phyloP scores from a whole-genome alignment of 2,329 filamentous ascomycete genomes.

The Pyrenophora graminea region DNA sequence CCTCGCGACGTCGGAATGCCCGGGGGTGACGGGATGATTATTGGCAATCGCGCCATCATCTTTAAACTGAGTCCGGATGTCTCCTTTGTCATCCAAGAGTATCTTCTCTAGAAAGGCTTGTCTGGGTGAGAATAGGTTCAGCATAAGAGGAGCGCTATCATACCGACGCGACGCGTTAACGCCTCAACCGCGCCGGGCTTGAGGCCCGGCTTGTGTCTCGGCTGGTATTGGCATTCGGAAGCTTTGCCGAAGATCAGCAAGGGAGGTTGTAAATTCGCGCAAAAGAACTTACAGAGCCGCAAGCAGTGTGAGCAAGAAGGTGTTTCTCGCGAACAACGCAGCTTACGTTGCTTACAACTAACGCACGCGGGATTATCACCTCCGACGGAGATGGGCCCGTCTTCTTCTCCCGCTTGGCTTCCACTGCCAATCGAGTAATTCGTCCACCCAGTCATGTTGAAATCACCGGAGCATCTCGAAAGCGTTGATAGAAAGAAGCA shows the following conservation, averaged over 20 bases:
- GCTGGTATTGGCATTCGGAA: slow-evolving; percentile 36
- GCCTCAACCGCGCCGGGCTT: slow-evolving; percentile 42
- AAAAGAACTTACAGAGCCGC: slow-evolving; percentile 33
- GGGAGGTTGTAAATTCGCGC: not conserved
- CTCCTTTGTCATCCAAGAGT: slow-evolving; percentile 34
- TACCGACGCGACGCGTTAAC: slow-evolving; percentile 41
- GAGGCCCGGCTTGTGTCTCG: slow-evolving; percentile 42
- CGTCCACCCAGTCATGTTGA: slow-evolving; percentile 32
- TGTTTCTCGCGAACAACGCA: slow-evolving; percentile 38
- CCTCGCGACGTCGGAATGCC: not conserved
- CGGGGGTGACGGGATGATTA: not conserved
- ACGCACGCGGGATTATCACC: slow-evolving; percentile 39
- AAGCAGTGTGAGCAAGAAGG: slow-evolving; percentile 41
- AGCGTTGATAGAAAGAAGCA: slow-evolving; percentile 20
- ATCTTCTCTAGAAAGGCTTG: slow-evolving; percentile 39
- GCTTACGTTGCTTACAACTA: slow-evolving; percentile 40
- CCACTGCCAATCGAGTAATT: slow-evolving; percentile 38
- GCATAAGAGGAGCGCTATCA: not conserved
- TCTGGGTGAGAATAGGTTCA: slow-evolving; percentile 15
- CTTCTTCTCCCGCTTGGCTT: slow-evolving; percentile 31
- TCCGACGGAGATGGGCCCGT: slow-evolving; percentile 27
- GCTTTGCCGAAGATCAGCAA: slow-evolving; percentile 24
- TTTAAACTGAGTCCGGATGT: slow-evolving; percentile 28
- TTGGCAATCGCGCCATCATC: not conserved
- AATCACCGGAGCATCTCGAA: slow-evolving; percentile 34